Evolutionary conservation across 768 basidiomycete genomes (phyloP).

Genomic region (Lactarius sp.): DNA sequence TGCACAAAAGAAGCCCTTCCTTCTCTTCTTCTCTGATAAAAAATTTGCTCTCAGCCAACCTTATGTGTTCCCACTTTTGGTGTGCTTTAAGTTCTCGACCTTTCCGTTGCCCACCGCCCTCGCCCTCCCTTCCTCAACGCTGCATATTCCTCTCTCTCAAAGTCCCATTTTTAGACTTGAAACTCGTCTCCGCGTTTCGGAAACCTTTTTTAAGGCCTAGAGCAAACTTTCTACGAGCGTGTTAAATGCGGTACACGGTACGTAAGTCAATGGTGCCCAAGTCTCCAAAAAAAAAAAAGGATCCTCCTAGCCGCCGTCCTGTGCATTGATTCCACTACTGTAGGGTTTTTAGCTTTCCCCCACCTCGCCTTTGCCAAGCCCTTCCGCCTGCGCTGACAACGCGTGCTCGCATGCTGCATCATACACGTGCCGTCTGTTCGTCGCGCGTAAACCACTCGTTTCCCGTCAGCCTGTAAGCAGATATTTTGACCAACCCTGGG

Average conservation of each 20-base stretch:
- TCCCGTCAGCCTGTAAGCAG: not conserved
- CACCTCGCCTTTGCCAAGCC: not conserved
- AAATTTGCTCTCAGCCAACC: slow-evolving; percentile 4
- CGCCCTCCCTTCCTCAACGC: not conserved
- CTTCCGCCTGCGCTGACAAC: not conserved
- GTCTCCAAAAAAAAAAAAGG: too few species aligned
- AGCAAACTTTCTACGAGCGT: not conserved
- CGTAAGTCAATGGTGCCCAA: not conserved
- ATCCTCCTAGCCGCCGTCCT: not conserved
- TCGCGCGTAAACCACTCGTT: not conserved
- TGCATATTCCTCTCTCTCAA: not conserved
- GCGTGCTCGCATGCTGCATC: not conserved
- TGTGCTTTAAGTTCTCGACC: not conserved
- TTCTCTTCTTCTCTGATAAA: not conserved
- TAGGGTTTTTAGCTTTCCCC: not conserved
- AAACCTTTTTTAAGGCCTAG: not conserved
- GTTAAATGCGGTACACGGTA: not conserved
- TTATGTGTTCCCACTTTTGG: not conserved
- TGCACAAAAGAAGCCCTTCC: not conserved
- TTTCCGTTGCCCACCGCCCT: not conserved
- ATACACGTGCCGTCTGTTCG: slow-evolving; percentile 3
- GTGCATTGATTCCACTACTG: not conserved
- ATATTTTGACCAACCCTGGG: not conserved
- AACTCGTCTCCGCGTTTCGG: not conserved
- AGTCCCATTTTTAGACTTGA: not conserved